A percentile compares a stretch with the other conserved stretches of the same genome.
Conservation (phyloP, 148 eudicot species). For the Silene conica region DNA sequence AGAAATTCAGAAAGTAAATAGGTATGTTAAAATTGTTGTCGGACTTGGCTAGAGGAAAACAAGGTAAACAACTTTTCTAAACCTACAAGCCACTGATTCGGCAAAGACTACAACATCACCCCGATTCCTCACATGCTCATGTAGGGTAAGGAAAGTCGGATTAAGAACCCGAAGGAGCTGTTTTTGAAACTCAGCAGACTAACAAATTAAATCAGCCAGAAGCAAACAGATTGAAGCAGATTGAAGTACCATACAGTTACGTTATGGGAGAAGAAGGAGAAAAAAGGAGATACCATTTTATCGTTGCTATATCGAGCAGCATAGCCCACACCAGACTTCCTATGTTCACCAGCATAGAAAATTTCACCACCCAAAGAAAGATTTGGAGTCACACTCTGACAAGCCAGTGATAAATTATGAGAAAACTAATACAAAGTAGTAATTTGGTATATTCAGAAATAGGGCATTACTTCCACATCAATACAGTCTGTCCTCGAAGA, state of each 20-base stretch:
- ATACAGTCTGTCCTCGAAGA: background rate
- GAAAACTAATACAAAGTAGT: background rate
- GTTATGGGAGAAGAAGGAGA: background rate
- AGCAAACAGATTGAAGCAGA: background rate
- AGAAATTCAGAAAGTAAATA: too few relatives aligned
- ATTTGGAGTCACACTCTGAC: constrained; percentile 87
- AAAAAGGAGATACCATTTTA: constrained; percentile 55
- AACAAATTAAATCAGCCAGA: background rate
- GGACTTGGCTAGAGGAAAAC: background rate
- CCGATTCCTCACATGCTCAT: background rate
- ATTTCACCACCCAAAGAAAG: constrained; percentile 91
- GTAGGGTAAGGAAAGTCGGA: too few relatives aligned
- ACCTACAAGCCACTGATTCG: background rate
- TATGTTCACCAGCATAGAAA: constrained; percentile 89
- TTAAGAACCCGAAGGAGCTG: background rate
- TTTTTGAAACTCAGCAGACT: background rate
- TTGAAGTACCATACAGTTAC: background rate
- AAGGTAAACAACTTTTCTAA: background rate
- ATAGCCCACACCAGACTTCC: constrained; percentile 88
- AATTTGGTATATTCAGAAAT: background rate
- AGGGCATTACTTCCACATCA: background rate
- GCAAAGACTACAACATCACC: background rate
- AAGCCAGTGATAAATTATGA: constrained; percentile 9
- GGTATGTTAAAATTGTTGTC: too few relatives aligned
- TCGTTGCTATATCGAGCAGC: constrained; percentile 88